These are phyloP conservation scores for Podospora sp. DNA, from an alignment of 495 filamentous ascomycete genomes.

Conservation along the genomic window DNA sequence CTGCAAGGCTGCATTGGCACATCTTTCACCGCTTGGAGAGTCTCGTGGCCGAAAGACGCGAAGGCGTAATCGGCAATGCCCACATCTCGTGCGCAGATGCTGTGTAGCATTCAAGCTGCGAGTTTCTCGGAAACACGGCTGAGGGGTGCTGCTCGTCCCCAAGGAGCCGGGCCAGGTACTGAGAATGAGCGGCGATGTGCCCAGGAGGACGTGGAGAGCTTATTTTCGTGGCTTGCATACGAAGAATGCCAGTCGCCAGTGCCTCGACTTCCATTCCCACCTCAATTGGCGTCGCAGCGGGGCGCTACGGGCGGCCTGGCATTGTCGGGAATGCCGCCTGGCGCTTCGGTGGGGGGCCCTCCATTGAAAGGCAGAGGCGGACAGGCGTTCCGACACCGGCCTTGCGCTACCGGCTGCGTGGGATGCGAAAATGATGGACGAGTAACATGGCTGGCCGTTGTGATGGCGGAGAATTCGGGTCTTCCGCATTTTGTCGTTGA, in stretches of 20 bases:
- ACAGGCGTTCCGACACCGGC: not conserved
- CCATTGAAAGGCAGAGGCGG: no score
- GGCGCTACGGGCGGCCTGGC: no score
- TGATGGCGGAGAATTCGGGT: not conserved
- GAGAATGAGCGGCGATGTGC: not conserved
- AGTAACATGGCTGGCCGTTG: not conserved
- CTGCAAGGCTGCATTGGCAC: constrained; percentile 24
- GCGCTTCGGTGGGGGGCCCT: no score
- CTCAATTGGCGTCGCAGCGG: no score
- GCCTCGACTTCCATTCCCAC: not conserved
- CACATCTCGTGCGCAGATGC: constrained; percentile 7
- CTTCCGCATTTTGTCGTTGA: not conserved
- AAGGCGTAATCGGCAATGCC: not conserved
- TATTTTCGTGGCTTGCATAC: not conserved
- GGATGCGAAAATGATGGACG: not conserved
- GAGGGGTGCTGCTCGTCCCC: not conserved
- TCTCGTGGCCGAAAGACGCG: constrained; percentile 1
- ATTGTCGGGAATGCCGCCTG: not conserved
- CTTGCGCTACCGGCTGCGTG: not conserved
- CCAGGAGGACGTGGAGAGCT: not conserved
- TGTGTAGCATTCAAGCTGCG: constrained; percentile 10
- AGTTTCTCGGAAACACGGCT: no score
- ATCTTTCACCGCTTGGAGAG: constrained; percentile 20
- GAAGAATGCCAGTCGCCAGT: not conserved
- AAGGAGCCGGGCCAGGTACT: not conserved